Evolutionary conservation across 768 basidiomycete species (phyloP).

Genomic region (Phanerochaete sordida): DNA sequence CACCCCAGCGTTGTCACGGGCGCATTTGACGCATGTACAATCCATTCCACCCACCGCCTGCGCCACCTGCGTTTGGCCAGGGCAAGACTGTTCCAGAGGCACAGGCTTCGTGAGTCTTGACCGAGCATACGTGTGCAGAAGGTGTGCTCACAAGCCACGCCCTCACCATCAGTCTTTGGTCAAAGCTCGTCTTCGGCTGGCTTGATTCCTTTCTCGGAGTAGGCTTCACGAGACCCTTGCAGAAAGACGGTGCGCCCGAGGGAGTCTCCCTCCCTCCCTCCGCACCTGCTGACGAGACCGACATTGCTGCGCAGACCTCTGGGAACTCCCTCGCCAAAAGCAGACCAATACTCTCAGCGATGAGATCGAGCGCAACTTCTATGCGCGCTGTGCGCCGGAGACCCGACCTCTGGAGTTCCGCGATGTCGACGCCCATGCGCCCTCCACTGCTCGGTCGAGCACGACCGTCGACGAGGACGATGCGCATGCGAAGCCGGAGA

Average conservation of each 20-base stretch:
- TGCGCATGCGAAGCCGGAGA: conserved; percentile 9
- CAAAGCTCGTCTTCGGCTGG: conserved; percentile 47
- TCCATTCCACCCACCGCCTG: conserved; percentile 40
- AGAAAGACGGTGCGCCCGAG: conserved; percentile 44
- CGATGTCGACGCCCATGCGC: neutral
- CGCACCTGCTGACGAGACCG: neutral
- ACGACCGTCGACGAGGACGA: neutral
- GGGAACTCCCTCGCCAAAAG: conserved; percentile 40
- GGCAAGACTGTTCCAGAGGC: conserved; percentile 44
- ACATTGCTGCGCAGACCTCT: conserved; percentile 42
- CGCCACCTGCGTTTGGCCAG: conserved; percentile 46
- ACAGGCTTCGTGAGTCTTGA: conserved; percentile 26
- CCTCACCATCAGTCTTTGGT: neutral
- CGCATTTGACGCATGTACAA: conserved; percentile 24
- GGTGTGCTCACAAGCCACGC: neutral
- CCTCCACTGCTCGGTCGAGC: neutral
- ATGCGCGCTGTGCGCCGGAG: conserved; percentile 45
- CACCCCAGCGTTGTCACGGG: neutral
- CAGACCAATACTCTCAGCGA: conserved; percentile 39
- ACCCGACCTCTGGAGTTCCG: conserved; percentile 32
- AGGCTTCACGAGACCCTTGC: conserved; percentile 54
- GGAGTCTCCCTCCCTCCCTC: neutral
- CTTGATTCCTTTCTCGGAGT: conserved; percentile 50
- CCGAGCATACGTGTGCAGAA: neutral
- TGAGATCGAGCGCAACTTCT: conserved; percentile 43